Base-by-base conservation (phyloP, 2,329 filamentous ascomycete species). In the Penicillium sp. region DNA sequence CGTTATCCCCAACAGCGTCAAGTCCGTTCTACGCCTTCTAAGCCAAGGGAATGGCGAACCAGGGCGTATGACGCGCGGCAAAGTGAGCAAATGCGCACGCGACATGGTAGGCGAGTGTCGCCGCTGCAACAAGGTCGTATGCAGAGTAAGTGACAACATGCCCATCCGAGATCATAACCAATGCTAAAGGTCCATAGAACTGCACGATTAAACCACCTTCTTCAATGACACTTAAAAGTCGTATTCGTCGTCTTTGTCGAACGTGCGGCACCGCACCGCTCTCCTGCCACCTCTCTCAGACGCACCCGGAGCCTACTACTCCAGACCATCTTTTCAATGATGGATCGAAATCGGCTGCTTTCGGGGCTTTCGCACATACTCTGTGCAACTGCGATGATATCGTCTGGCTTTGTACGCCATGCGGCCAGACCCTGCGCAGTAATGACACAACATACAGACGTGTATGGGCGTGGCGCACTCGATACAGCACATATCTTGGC, bases 381-480 rank as follows among this genome's bases (percentile, higher is more conserved):
- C 80, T 70, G 64, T 93, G 81, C 78, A 83, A 70, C 9, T 85
- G 83, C 59, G 71, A 74, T 34, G 73, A 74, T 26, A 68, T 66
- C 0, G 84, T 95, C 43, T 96, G 90, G 88, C 83, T 96, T 24
- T 97, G 92, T 71, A 84, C 88, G 58, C 85, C 88, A 1, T 96
- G 93, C 62, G 90, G 91, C 1, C 83, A 87, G 56, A 82, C 83
- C 49, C 84, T 95, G 47, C 70, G 70, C 42, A 76, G 76, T 31
- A 74, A 74, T 12, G 84, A 86, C 58, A 81, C 77, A 5, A 82
- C 78, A 13, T 86, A 87, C 64, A 70, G 78, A 41, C 78, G 81
- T 4, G 89, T 92, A 49, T 96, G 92, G 91, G 88, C 85, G 56
- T 96, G 92, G 92, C 86, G 92, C 46, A 89, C 84, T 38, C 85